A percentile compares a stretch with the other conserved stretches of the same genome.
These are phyloP conservation scores for Fusarium sarcochroum DNA, from an alignment of 2,329 filamentous ascomycete species.

Conservation along the genomic window DNA sequence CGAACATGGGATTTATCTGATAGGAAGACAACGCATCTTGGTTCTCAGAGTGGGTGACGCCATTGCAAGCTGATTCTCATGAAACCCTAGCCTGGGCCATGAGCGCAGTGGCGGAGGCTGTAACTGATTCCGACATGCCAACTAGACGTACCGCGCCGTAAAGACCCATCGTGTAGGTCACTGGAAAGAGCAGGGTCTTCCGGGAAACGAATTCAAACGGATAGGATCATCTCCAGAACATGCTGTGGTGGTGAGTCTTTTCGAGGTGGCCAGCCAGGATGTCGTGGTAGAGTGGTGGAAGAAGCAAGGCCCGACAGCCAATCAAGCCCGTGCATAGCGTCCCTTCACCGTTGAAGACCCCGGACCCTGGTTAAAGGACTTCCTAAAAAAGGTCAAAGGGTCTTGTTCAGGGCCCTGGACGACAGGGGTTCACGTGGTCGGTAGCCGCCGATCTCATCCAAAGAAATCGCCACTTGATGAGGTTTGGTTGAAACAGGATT, in stretches of 20 bases:
- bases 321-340: conserved; percentile 34
- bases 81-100: conserved; percentile 21
- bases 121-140: conserved; percentile 22
- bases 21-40: conserved; percentile 40
- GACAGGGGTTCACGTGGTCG: conserved; percentile 38
- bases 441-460: conserved; percentile 42
- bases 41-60: conserved; percentile 43
- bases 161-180: conserved; percentile 16
- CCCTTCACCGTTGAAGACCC: conserved; percentile 27
- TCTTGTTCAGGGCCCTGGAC: conserved; percentile 17
- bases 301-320: conserved; percentile 32
- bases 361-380: conserved; percentile 16
- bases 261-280: conserved; percentile 32
- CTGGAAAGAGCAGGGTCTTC: conserved; percentile 39
- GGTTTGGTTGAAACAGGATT: conserved; percentile 41
- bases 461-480: conserved; percentile 36
- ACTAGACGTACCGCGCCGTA: conserved; percentile 20
- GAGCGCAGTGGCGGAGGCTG: conserved; percentile 4
- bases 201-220: conserved; percentile 38
- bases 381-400: conserved; percentile 33
- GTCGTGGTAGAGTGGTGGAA: conserved; percentile 13
- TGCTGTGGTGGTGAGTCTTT: conserved; percentile 33
- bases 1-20: conserved; percentile 41
- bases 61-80: conserved; percentile 39
- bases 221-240: conserved; percentile 41